Percentiles rank a stretch among this genome's conserved stretches.
phyloP scores from a whole-genome alignment of 1,284 basidiomycete genomes.

The Acaromyces ingoldii region DNA sequence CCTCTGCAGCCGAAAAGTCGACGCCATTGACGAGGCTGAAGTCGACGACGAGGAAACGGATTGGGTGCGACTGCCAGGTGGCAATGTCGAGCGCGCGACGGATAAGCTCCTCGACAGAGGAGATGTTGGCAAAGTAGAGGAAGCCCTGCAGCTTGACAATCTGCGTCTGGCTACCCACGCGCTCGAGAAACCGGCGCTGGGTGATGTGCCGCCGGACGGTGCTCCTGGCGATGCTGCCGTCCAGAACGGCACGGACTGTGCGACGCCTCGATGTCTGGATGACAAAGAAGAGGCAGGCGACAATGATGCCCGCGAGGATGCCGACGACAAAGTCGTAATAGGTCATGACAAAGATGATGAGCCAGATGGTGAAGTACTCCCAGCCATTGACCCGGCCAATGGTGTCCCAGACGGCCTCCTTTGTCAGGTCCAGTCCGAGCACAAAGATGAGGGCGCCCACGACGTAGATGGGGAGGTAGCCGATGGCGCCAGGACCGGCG shows the following conservation, averaged over 20 bases:
- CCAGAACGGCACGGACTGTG: slow-evolving; percentile 44
- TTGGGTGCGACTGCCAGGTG: slow-evolving; percentile 71
- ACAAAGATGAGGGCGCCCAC: slow-evolving; percentile 85
- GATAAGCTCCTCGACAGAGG: slow-evolving; percentile 72
- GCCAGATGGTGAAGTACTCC: slow-evolving; percentile 58
- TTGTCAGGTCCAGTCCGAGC: slow-evolving; percentile 86
- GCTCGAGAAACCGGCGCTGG: slow-evolving; percentile 81
- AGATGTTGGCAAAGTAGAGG: slow-evolving; percentile 94
- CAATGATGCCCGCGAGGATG: slow-evolving; percentile 82
- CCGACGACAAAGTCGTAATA: slow-evolving; percentile 73
- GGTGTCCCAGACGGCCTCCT: slow-evolving; percentile 92
- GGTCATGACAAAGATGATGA: slow-evolving; percentile 68
- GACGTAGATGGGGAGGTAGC: slow-evolving; percentile 50
- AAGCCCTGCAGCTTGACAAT: slow-evolving; percentile 79
- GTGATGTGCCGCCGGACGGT: slow-evolving; percentile 83
- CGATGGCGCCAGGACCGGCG: slow-evolving; percentile 64
- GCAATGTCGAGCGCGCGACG: slow-evolving; percentile 68
- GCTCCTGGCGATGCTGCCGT: slow-evolving; percentile 58
- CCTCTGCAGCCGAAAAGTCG: slow-evolving; percentile 91
- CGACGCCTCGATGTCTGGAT: slow-evolving; percentile 75
- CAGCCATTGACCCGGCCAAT: slow-evolving; percentile 65
- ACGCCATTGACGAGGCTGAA: slow-evolving; percentile 79
- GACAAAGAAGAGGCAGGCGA: slow-evolving; percentile 93
- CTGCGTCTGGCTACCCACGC: slow-evolving; percentile 85
- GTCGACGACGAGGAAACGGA: slow-evolving; percentile 64